These are phyloP conservation scores for Vachellia pachyceras DNA, from an alignment of 306 rosid species.

Conservation along the genomic window DNA sequence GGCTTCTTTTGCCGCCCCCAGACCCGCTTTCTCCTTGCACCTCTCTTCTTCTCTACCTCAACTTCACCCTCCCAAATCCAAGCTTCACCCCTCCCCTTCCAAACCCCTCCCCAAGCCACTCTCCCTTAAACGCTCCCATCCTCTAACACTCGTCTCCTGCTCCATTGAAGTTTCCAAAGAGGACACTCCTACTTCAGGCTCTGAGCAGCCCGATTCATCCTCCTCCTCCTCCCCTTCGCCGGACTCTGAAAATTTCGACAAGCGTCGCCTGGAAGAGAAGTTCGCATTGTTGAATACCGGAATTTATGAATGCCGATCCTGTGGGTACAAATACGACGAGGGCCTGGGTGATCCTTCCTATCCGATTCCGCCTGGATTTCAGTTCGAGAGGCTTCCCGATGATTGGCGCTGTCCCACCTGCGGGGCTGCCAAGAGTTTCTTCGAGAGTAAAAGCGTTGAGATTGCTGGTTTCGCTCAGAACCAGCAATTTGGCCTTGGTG, in stretches of 20 bases:
- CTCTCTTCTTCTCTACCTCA: conserved; percentile 60
- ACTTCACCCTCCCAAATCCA: conserved; percentile 41
- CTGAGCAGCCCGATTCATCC: conserved; percentile 46
- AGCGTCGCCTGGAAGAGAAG: conserved; percentile 80
- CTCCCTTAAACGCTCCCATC: conserved; percentile 25
- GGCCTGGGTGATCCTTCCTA: conserved; percentile 81
- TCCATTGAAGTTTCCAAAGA: conserved; percentile 83
- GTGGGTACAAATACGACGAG: conserved; percentile 89
- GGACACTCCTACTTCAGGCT: conserved; percentile 52
- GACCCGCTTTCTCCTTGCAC: conserved; percentile 64
- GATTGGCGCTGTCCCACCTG: conserved; percentile 98
- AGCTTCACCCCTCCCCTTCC: conserved; percentile 25
- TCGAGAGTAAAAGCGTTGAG: conserved; percentile 88
- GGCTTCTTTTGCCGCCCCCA: conserved; percentile 68
- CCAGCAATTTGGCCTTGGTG: conserved; percentile 92
- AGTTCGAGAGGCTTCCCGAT: conserved; percentile 77
- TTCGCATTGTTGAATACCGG: conserved; percentile 89
- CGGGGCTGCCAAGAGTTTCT: conserved; percentile 86
- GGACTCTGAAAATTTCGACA: conserved; percentile 47
- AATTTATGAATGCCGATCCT: conserved; percentile 89
- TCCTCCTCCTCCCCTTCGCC: conserved; percentile 7
- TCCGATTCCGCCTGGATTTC: conserved; percentile 82
- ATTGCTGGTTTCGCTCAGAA: conserved; percentile 94
- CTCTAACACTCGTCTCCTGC: conserved; percentile 39
- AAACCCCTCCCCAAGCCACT: conserved; percentile 32